Conservation (phyloP, 2,329 filamentous ascomycete species). For the Exophiala viscosa region DNA sequence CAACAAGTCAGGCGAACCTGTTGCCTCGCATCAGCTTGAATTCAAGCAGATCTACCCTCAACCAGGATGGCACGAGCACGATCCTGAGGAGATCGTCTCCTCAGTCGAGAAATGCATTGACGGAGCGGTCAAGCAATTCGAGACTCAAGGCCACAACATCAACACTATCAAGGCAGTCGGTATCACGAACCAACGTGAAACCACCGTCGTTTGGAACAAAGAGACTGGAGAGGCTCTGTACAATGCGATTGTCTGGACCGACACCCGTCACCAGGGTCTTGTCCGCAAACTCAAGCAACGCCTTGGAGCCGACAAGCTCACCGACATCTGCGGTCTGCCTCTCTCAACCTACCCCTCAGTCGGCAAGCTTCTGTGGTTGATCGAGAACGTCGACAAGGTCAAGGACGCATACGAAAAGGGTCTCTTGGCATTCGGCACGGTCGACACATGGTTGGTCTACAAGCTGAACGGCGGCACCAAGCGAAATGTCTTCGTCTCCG, state of each 20-base stretch:
- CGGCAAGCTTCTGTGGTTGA: constrained; percentile 78
- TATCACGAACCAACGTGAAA: constrained; percentile 89
- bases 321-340: constrained; percentile 71
- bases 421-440: constrained; percentile 76
- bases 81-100: constrained; percentile 70
- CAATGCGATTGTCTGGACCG: constrained; percentile 87
- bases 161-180: constrained; percentile 72
- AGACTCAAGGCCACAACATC: constrained; percentile 63
- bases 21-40: constrained; percentile 81
- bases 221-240: constrained; percentile 74
- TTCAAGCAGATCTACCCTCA: constrained; percentile 81
- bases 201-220: constrained; percentile 78
- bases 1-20: constrained; percentile 70
- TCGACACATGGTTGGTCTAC: constrained; percentile 86
- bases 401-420: constrained; percentile 71
- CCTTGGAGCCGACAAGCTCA: constrained; percentile 65
- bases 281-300: constrained; percentile 71
- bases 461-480: constrained; percentile 66
- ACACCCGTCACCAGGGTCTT: constrained; percentile 72
- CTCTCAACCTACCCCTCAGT: constrained; percentile 85
- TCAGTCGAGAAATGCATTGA: constrained; percentile 79
- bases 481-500: constrained; percentile 71
- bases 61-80: constrained; percentile 91
- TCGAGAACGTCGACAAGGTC: constrained; percentile 67
- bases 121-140: constrained; percentile 67